phyloP scores from a whole-genome alignment of 371 early-diverging fungal species.

The Mucor racemosus region DNA sequence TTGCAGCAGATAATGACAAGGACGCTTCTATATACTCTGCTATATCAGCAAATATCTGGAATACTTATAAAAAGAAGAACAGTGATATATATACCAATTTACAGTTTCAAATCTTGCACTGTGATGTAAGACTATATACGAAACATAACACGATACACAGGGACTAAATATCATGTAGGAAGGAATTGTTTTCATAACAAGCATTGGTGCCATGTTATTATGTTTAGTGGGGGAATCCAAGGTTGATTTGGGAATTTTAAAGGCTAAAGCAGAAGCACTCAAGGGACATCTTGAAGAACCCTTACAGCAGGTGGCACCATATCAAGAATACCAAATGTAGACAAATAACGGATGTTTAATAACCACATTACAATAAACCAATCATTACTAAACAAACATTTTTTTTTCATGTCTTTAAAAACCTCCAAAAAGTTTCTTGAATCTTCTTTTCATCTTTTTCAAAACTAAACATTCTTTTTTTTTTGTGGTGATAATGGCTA shows the following conservation, averaged over 20 bases:
- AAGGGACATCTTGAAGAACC: constrained; percentile 66
- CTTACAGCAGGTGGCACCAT: constrained; percentile 55
- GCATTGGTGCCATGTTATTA: constrained; percentile 68
- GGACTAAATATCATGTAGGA: constrained; percentile 43
- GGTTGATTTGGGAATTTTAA: constrained; percentile 72
- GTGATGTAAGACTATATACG: constrained; percentile 57
- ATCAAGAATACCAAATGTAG: constrained; percentile 24
- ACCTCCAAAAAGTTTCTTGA: background rate
- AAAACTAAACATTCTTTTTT: background rate
- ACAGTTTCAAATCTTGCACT: constrained; percentile 64
- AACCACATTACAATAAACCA: constrained; percentile 6
- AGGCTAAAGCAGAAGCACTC: constrained; percentile 69
- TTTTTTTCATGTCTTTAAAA: constrained; percentile 6
- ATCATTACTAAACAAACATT: constrained; percentile 15
- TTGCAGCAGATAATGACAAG: constrained; percentile 66
- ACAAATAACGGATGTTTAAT: constrained; percentile 1
- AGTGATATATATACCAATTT: constrained; percentile 38
- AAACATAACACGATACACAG: background rate
- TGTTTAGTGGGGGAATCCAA: constrained; percentile 69
- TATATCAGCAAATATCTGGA: constrained; percentile 81
- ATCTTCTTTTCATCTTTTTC: constrained; percentile 19
- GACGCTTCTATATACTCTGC: constrained; percentile 74
- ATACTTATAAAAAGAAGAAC: constrained; percentile 68
- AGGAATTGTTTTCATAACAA: constrained; percentile 66
- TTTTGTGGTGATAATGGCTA: constrained; percentile 19